Conservation (phyloP, 768 basidiomycete species). For the Boletus rubescentipes region DNA sequence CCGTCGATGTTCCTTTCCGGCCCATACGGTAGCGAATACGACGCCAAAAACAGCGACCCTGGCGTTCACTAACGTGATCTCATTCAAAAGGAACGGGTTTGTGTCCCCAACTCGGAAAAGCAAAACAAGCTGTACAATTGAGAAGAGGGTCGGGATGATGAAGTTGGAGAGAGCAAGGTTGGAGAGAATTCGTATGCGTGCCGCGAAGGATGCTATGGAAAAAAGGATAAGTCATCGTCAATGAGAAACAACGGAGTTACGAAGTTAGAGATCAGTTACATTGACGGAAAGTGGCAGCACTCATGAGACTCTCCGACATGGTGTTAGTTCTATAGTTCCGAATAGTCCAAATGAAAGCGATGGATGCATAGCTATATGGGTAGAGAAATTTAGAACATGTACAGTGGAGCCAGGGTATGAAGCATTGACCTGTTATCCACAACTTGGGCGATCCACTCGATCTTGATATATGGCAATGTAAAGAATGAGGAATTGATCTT, state of each 20-base stretch:
- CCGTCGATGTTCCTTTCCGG: conserved; percentile 4
- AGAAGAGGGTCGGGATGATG: conserved; percentile 27
- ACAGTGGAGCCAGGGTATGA: neutral
- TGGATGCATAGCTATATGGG: conserved; percentile 22
- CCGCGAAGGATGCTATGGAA: conserved; percentile 11
- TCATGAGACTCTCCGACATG: neutral
- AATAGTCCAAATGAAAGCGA: conserved; percentile 26
- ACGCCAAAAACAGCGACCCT: conserved; percentile 8
- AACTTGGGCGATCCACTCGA: conserved; percentile 30
- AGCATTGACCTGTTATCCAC: conserved; percentile 27
- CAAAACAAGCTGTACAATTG: conserved; percentile 23
- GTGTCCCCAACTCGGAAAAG: conserved; percentile 16
- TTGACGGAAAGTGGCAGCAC: neutral
- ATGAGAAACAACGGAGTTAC: neutral
- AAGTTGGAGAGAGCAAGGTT: conserved; percentile 30
- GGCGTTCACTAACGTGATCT: conserved; percentile 2
- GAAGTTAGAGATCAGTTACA: conserved; percentile 3
- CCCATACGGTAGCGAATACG: conserved; percentile 14
- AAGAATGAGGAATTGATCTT: conserved; percentile 9
- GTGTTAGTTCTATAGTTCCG: neutral
- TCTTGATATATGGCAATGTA: conserved; percentile 26
- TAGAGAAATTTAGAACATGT: neutral
- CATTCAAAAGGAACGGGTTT: neutral
- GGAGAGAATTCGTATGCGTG: conserved; percentile 19
- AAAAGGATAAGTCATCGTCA: neutral